Evolutionary conservation across 257 asterid genomes (phyloP), one percentile per base, ranked within the genome.

Genomic region (Jaltomata sinuosa): DNA sequence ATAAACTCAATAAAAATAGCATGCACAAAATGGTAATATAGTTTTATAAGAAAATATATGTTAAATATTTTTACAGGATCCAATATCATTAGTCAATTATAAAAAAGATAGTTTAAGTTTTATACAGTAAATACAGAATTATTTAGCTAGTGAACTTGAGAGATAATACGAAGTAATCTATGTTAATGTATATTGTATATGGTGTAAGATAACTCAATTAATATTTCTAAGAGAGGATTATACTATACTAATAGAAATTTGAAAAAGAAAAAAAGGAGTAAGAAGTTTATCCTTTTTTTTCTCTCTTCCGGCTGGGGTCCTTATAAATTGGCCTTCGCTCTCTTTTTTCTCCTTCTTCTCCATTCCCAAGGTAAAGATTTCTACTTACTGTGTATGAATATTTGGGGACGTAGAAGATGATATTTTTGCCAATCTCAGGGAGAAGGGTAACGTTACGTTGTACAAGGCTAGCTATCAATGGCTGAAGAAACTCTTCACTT

Each of bases 391-490:
- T 49, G 6, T 55, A 55, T 55, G 64, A 55, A 18, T 53, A 53
- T 54, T 82, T 79, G 84, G 86, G 11, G 62, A 19, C 22, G 29
- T 21, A n/a, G 36, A 40, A 38, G 31, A 59, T 61, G 34, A 22
- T n/a, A 1, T 12, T 6, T 72, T 72, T 22, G 79, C 79, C 82
- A 4, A 54, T 49, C 65, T 83, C 74, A 85, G 49, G 83, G 85
- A 53, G 88, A 65, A 72, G 88, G 87, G 85, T 50, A 68, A 40
- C 65, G 65, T 45, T 76, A 40, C 65, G 65, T 45, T 76, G 84
- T 84, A 81, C 87, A 89, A 88, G 92, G 89, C 91, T 89, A 90
- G 89, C 91, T 89, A 90, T 86, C 76, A 79, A 69, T 89, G 79
- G 69, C 87, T 69, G 85, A 25, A 67, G 84, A 53, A 84, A 59